Conservation (phyloP, 768 basidiomycete genomes). For the Lactifluus pinguis region DNA sequence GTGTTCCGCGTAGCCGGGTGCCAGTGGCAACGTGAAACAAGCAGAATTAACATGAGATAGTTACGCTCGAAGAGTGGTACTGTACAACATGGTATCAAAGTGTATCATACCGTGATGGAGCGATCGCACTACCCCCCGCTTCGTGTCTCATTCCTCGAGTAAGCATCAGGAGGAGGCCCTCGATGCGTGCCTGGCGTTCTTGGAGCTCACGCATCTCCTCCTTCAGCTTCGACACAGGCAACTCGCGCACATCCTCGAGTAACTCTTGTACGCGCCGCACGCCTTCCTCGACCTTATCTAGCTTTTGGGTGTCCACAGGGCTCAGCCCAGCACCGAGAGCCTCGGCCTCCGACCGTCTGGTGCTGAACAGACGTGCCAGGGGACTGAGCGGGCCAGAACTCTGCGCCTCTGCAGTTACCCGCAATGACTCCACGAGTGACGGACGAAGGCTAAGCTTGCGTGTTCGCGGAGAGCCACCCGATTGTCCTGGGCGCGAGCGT, state of each 20-base stretch:
- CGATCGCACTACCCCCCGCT: slow-evolving; percentile 1
- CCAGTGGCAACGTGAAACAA: neutral
- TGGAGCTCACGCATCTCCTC: slow-evolving; percentile 81
- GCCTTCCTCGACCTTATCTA: slow-evolving; percentile 35
- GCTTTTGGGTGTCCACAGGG: slow-evolving; percentile 18
- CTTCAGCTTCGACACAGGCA: slow-evolving; percentile 59
- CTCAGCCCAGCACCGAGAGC: slow-evolving; percentile 14
- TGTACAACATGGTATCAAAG: neutral
- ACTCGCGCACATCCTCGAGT: slow-evolving; percentile 50
- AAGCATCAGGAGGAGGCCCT: slow-evolving; percentile 57
- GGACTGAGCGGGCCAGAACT: slow-evolving; percentile 34
- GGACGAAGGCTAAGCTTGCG: slow-evolving; percentile 24
- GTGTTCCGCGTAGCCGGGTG: too few species aligned
- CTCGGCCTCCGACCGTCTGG: slow-evolving; percentile 13
- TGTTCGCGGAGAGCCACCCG: slow-evolving; percentile 21
- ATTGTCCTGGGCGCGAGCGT: slow-evolving; percentile 18
- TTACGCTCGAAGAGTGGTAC: neutral
- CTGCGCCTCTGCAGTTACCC: slow-evolving; percentile 22
- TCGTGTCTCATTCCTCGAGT: slow-evolving; percentile 55
- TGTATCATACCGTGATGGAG: slow-evolving; percentile 15
- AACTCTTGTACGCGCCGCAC: slow-evolving; percentile 50
- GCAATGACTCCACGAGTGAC: slow-evolving; percentile 14
- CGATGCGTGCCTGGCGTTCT: slow-evolving; percentile 70
- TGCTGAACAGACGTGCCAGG: slow-evolving; percentile 38
- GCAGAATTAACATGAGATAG: neutral